Evolutionary conservation across 805 yeast species (phyloP), one percentile per base, ranked within the genome.

Genomic region (Pichia pseudocactophila): DNA sequence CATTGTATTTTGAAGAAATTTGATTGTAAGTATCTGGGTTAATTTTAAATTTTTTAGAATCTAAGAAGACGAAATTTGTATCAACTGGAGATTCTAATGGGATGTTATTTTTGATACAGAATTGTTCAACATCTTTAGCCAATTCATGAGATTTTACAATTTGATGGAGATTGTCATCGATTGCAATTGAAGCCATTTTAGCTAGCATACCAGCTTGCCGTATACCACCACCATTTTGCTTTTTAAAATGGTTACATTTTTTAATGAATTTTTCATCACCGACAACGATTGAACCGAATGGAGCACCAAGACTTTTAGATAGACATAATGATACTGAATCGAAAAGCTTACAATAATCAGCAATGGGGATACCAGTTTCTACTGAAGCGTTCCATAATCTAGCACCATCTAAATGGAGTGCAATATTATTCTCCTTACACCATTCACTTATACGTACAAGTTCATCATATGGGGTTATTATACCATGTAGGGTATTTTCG

Each of bases 161-260:
- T 42, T 75, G 70, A 28, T 75, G 66, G 67, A 82, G 79, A 54
- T 82, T 83, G 49, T 80, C 78, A 42, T 83, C 80, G 39, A 89
- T 69, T 20, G 95, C 94, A 39, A 71, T 69, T 16, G 71, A 60
- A 2, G 94, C 96, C 84, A 89, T 88, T 43, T 76, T 70, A 8
- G 92, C 69, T 53, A 89, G 69, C 62, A 85, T 64, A 42, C 97
- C 97, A 33, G 84, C 70, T 64, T 89, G 97, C 59, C 97, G 73
- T 39, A 89, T 77, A 50, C 96, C 96, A 52, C 96, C 97, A 58
- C 97, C 97, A 52, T 77, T 76, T 64, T 89, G 96, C 56, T 89
- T 89, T 53, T 84, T 82, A 67, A 88, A 82, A 64, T 88, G 95
- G 58, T 79, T 81, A 35, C 92, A 86, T 55, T 76, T 79, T 53